Evolutionary conservation across 2,329 filamentous ascomycete genomes (phyloP).

Genomic region (Botrytis fabae): DNA sequence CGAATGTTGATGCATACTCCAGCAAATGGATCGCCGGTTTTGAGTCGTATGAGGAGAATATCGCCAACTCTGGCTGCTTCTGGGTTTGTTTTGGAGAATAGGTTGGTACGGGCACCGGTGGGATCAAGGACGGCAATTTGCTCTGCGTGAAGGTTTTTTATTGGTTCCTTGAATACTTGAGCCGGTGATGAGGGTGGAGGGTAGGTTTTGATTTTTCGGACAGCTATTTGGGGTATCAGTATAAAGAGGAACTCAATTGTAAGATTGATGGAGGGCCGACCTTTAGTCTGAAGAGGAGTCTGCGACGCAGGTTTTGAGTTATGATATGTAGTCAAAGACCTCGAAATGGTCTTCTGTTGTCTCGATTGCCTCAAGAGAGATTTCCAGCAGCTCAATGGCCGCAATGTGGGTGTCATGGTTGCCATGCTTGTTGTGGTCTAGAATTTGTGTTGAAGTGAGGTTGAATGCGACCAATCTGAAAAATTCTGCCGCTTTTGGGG

Average conservation of each 20-base stretch:
- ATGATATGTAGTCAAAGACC: slow-evolving; percentile 54
- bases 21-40: slow-evolving; percentile 83
- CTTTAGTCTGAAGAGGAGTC: slow-evolving; percentile 25
- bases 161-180: slow-evolving; percentile 62
- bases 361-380: slow-evolving; percentile 59
- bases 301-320: slow-evolving; percentile 40
- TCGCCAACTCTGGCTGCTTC: slow-evolving; percentile 84
- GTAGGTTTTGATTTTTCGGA: slow-evolving; percentile 52
- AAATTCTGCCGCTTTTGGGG: slow-evolving; percentile 27
- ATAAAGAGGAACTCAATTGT: not conserved
- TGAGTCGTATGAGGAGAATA: slow-evolving; percentile 84
- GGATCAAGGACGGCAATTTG: slow-evolving; percentile 81
- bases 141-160: slow-evolving; percentile 63
- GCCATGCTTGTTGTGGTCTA: slow-evolving; percentile 33
- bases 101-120: slow-evolving; percentile 73
- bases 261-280: slow-evolving; percentile 27
- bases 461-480: slow-evolving; percentile 27
- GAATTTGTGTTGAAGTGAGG: slow-evolving; percentile 22
- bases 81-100: slow-evolving; percentile 76
- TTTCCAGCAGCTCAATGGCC: slow-evolving; percentile 72
- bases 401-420: slow-evolving; percentile 46
- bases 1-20: slow-evolving; percentile 88
- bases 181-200: slow-evolving; percentile 57
- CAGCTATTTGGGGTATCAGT: slow-evolving; percentile 32
- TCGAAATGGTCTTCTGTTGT: slow-evolving; percentile 47